A percentile compares a stretch with the other conserved stretches of the same genome.
phyloP scores from a whole-genome alignment of 179 eudicot genomes.

The Drosera spatulata region DNA sequence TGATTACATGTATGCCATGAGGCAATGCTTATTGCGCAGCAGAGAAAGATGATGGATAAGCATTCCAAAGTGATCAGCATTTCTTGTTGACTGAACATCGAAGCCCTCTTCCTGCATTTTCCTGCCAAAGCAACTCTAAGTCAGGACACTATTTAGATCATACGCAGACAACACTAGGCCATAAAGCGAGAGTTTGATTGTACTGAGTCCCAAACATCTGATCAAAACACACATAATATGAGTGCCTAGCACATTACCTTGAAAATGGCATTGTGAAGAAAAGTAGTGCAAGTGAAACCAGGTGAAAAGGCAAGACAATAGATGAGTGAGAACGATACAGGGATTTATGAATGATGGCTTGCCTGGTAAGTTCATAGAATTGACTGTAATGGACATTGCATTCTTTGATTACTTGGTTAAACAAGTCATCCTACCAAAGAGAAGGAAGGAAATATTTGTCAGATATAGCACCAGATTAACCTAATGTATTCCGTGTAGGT shows the following conservation, averaged over 20 bases:
- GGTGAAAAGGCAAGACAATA: too few species aligned
- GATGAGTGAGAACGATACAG: too few species aligned
- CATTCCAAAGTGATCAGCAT: constrained; percentile 76
- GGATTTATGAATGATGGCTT: background rate
- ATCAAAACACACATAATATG: too few species aligned
- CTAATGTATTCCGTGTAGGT: background rate
- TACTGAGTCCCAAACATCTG: too few species aligned
- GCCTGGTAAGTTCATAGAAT: constrained; percentile 60
- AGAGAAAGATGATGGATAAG: constrained; percentile 85
- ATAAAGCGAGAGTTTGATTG: too few species aligned
- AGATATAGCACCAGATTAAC: background rate
- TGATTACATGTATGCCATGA: constrained; percentile 79
- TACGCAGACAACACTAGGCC: too few species aligned
- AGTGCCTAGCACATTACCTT: too few species aligned
- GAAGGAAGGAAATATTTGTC: constrained; percentile 5
- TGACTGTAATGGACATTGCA: constrained; percentile 68
- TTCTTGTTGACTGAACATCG: constrained; percentile 51
- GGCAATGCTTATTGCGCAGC: constrained; percentile 89
- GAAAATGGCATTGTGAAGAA: too few species aligned
- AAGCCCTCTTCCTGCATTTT: constrained; percentile 79
- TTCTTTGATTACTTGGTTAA: constrained; percentile 76
- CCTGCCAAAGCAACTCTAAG: constrained; percentile 24
- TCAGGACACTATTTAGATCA: too few species aligned
- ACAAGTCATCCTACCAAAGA: constrained; percentile 50
- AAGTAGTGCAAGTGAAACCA: too few species aligned